Evolutionary conservation across 768 basidiomycete species (phyloP), one percentile per base, ranked within the genome.

Genomic region (Tricholoma furcatifolium): DNA sequence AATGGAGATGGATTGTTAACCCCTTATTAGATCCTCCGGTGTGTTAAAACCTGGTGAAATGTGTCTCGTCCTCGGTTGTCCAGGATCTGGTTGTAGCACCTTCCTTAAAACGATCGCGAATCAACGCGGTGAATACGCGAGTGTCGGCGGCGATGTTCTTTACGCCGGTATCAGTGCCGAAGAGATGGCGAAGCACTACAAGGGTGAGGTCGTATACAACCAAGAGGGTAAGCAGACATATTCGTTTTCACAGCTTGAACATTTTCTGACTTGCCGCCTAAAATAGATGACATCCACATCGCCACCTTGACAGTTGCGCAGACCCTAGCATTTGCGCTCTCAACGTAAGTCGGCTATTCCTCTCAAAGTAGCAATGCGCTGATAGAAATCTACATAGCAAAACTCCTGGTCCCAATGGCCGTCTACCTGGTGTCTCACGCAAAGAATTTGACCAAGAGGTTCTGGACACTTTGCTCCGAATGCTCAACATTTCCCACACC

Each of bases 401-500:
- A 67, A 85, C 87, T 2, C 90, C 89, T 18, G 86, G 88, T 10
- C 83, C 86, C 8, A 78, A 83, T 47, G 86, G 83, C 15, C 84
- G 87, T 59, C 72, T 90, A n/a, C 84, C 81, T 3, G 86, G 82
- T 34, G 70, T 90, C 1, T 76, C 84, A 6, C 72, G 80, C 38
- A 77, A 82, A 50, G 73, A 84, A 20, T 87, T 85, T 56, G 72
- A 81, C 52, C 65, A 70, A 0, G 67, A 79, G 57, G 76, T 91
- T 14, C 74, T 82, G 31, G 78, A 85, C 17, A 77, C 83, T 60
- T 72, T 89, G 53, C 73, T 93, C 20, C 76, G 79, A 41, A 87
- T 93, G 81, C 83, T 95, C 52, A 93, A 93, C 62, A 88, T 96
- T 62, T 75, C 78, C 6, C 91, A 95, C 70, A 94, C 91, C 47